Conservation (phyloP, 2,329 filamentous ascomycete genomes). For the Pleurostoma richardsiae region DNA sequence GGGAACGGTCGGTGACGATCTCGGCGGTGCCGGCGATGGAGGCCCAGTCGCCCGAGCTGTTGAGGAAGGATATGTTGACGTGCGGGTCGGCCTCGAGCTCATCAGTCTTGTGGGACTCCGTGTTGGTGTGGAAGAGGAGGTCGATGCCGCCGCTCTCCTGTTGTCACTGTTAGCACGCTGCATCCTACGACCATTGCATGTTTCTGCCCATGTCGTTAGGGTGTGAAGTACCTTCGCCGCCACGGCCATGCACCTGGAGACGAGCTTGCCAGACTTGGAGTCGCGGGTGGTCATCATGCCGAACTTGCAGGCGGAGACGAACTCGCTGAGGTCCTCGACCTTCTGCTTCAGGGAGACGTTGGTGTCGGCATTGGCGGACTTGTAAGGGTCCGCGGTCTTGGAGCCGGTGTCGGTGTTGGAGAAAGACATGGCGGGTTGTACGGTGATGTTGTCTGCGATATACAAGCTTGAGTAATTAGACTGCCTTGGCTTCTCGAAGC, state of each 20-base stretch:
- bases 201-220: neutral
- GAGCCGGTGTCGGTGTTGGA: slow-evolving; percentile 57
- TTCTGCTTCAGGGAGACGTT: slow-evolving; percentile 65
- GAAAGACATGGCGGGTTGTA: slow-evolving; percentile 22
- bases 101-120: slow-evolving; percentile 81
- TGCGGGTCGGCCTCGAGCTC: slow-evolving; percentile 69
- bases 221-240: slow-evolving; percentile 62
- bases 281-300: slow-evolving; percentile 84
- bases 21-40: slow-evolving; percentile 71
- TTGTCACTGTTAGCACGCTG: slow-evolving; percentile 2
- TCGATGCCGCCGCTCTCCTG: slow-evolving; percentile 76
- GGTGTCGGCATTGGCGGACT: slow-evolving; percentile 62
- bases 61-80: slow-evolving; percentile 79
- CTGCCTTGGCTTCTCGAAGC: too few relatives aligned
- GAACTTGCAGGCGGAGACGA: slow-evolving; percentile 72
- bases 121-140: slow-evolving; percentile 88
- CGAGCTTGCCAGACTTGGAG: slow-evolving; percentile 58
- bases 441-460: neutral
- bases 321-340: slow-evolving; percentile 66
- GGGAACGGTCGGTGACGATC: slow-evolving; percentile 63
- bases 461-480: neutral
- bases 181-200: neutral
- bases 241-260: slow-evolving; percentile 82
- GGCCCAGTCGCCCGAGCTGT: slow-evolving; percentile 75
- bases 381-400: slow-evolving; percentile 73